Evolutionary conservation across 805 yeast genomes (phyloP).

Genomic region (Candida parachauliodes): DNA sequence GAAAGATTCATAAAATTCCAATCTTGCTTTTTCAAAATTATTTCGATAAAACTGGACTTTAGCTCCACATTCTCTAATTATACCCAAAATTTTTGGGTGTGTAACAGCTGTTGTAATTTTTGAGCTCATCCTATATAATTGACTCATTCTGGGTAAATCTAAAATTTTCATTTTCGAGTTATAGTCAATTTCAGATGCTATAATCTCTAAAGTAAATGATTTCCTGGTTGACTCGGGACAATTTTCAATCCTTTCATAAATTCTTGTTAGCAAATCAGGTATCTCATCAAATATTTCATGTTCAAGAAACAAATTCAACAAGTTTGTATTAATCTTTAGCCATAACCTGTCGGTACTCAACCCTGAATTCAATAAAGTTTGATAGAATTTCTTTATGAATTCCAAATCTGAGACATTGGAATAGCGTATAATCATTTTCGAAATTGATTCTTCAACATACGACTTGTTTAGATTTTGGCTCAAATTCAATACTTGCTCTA

Average conservation of each 20-base stretch:
- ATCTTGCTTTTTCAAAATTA: conserved; percentile 56
- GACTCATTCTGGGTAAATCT: conserved; percentile 36
- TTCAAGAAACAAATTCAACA: conserved; percentile 26
- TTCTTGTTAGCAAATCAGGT: conserved; percentile 24
- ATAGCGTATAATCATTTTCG: conserved; percentile 32
- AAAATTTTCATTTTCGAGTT: conserved; percentile 35
- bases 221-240: conserved; percentile 45
- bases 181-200: conserved; percentile 63
- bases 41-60: conserved; percentile 57
- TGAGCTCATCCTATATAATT: conserved; percentile 43
- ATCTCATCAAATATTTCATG: conserved; percentile 19
- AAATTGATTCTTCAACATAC: conserved; percentile 38
- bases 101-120: conserved; percentile 59
- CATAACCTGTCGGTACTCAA: conserved; percentile 37
- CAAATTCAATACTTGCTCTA: conserved; percentile 20
- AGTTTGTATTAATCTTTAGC: conserved; percentile 46
- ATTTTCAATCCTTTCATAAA: conserved; percentile 34
- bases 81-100: conserved; percentile 71
- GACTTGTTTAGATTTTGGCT: conserved; percentile 27
- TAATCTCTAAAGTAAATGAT: conserved; percentile 55
- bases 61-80: conserved; percentile 76
- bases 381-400: conserved; percentile 30
- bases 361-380: conserved; percentile 20
- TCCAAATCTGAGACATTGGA: conserved; percentile 22
- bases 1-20: conserved; percentile 55